Base-by-base conservation (phyloP, 352 stramenopile species). In the Globisporangium splendens region DNA sequence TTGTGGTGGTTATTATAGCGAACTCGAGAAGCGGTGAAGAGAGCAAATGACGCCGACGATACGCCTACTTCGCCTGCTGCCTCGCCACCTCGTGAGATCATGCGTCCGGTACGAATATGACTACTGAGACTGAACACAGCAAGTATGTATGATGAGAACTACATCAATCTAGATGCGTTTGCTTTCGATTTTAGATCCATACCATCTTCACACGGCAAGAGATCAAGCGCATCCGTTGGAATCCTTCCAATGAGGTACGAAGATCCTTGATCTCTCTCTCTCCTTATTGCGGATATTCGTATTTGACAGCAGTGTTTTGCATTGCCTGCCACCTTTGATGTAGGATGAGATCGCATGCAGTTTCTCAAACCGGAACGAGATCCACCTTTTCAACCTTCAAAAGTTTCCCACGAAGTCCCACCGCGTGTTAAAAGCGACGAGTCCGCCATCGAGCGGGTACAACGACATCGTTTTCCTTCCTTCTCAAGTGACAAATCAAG, bases 321-420 rank as follows among this genome's bases (percentile, higher is more conserved):
- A 1, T 44, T 38, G 49, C 3, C 28, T 22, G 21, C 7, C 49
- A 28, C 49, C 1, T 22, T 8, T 39, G 8, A 6, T 38, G 1
- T 42, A 93, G 79, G 77, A 93, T 42, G 81, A 90, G 47, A 87
- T 93, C 31, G 81, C 79, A 15, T 87, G 75, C 54, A 89, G 69
- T 17, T 91, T 88, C 54, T 72, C 76, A 13, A 86, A 89, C 43
- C 66, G 72, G 18, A 93, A 91, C 53, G 80, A 91, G 46, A 88
- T 93, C 46, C 65, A 83, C 55, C 33, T 93, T 15, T 93, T 86
- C 53, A 81, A 91, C 43, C 59, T 93, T 60, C 63, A 79, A 50
- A 90, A 89, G 61, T 90, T 93, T 21, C 83, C 81, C 3, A 73
- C 52, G 10, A 78, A 80, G 38, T 77, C 83, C 8, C 68, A 86